Evolutionary conservation across 148 eudicot species (phyloP), one percentile per base, ranked within the genome.

Genomic region (Fallopia convolvulus): DNA sequence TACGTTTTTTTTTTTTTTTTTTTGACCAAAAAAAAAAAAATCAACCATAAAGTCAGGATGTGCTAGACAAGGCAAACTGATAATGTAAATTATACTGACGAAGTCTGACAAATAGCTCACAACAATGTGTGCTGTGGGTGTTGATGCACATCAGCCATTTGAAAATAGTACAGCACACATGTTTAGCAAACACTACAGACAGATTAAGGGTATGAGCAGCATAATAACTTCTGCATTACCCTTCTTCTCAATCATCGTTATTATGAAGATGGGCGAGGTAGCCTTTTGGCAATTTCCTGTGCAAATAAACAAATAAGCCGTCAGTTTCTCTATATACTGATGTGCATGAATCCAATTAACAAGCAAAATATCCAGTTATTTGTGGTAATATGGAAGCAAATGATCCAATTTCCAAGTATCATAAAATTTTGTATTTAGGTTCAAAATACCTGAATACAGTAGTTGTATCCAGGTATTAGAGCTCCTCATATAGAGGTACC

Each of bases 201-300:
- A 8, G 72, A 20, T n/a, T 68, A 68, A 21, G 6, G 72, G 75
- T 44, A 48, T 9, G 17, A 73, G 21, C 32, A 32, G 33, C 55
- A 73, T 23, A 8, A 73, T 48, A 42, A 20, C 32, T 73, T 48
- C 52, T 73, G 46, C 75, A 73, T 21, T 20, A 46, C 33, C 75
- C 75, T 20, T 26, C 52, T 20, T 55, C 26, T 36, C 39, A 36
- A 3, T 20, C 53, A 46, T 73, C 55, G 20, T 26, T 15, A n/a
- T 73, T 44, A 73, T 46, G 52, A 14, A 6, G 18, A 12, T 3
- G 75, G 75, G 75, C 75, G 75, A 73, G 75, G 75, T 26, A 73
- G 55, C n/a, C 75, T 32, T 73, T 73, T 73, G n/a, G 75, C 75
- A 73, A 73, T 73, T 73, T 73, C 75, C 75, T 73, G 75, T 73